Percentiles rank a stretch among this genome's conserved stretches.
These are phyloP conservation scores for Dacryopinax spathularia DNA, from an alignment of 768 basidiomycete genomes.

Conservation along the genomic window DNA sequence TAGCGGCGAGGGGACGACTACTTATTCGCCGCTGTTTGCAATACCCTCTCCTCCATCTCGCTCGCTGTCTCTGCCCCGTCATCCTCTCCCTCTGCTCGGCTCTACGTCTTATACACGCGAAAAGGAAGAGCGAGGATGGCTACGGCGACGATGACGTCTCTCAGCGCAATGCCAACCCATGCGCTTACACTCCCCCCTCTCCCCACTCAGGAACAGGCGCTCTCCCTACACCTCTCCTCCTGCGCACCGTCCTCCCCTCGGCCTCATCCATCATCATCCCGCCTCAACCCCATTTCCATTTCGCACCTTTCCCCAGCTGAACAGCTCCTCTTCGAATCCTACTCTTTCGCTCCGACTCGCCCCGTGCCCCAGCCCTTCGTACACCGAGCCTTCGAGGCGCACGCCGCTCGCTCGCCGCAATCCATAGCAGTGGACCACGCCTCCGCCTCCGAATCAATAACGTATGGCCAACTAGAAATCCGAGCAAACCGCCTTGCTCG, in stretches of 20 bases:
- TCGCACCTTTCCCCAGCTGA: neutral
- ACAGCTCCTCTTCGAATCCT: neutral
- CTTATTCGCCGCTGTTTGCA: no score
- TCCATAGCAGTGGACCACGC: slow-evolving; percentile 37
- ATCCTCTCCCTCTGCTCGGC: no score
- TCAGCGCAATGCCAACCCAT: no score
- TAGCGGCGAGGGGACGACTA: no score
- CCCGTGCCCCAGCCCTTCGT: slow-evolving; percentile 34
- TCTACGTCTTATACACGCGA: no score
- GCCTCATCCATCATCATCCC: neutral
- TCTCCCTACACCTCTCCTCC: neutral
- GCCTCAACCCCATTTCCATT: neutral
- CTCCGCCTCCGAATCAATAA: slow-evolving; percentile 28
- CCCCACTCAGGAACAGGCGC: no score
- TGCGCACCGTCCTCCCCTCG: neutral
- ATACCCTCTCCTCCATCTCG: no score
- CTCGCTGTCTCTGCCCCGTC: no score
- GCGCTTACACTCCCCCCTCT: no score
- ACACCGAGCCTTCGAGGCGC: slow-evolving; percentile 41
- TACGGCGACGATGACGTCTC: no score
- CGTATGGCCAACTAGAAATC: slow-evolving; percentile 38
- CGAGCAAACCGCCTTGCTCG: slow-evolving; percentile 35
- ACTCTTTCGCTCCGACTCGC: slow-evolving; percentile 24
- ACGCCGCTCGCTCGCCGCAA: slow-evolving; percentile 31
- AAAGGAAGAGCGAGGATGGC: no score